A percentile compares a stretch with the other conserved stretches of the same genome.
Conservation (phyloP, 208 protist genomes). For the Trichomonas vaginalis region DNA sequence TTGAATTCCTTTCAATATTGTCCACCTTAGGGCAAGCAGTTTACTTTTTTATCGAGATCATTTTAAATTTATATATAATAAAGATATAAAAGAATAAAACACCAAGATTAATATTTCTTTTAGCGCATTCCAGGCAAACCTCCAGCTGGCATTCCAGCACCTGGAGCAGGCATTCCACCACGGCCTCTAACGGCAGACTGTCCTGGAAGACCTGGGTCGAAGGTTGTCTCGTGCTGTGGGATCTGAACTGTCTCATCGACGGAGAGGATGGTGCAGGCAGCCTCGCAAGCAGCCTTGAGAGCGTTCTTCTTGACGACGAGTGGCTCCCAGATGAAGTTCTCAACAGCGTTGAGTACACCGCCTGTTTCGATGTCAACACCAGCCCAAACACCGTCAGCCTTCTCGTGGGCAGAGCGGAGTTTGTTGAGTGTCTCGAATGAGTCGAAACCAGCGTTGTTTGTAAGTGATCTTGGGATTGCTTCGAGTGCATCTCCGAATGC, state of each 20-base stretch:
- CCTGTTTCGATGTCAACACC: conserved; percentile 34
- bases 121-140: not conserved
- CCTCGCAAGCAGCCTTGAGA: conserved; percentile 91
- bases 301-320: conserved; percentile 72
- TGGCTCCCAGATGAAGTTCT: conserved; percentile 88
- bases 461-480: conserved; percentile 93
- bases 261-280: conserved; percentile 92
- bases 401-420: conserved; percentile 85
- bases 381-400: conserved; percentile 29
- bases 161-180: not conserved
- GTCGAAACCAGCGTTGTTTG: conserved; percentile 99
- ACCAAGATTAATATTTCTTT: too few relatives aligned
- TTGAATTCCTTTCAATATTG: too few relatives aligned
- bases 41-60: too few relatives aligned
- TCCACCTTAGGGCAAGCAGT: too few relatives aligned
- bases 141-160: not conserved
- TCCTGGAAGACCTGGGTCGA: not conserved
- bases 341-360: conserved; percentile 76
- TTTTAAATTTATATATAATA: too few relatives aligned
- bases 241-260: conserved; percentile 95
- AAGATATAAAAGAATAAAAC: too few relatives aligned
- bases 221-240: not conserved
- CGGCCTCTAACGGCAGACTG: not conserved
- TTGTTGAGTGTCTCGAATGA: conserved; percentile 97
- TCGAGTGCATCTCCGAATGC: conserved; percentile 96